Evolutionary conservation across 768 basidiomycete genomes (phyloP).

Genomic region (Cystobasidium tubakii): DNA sequence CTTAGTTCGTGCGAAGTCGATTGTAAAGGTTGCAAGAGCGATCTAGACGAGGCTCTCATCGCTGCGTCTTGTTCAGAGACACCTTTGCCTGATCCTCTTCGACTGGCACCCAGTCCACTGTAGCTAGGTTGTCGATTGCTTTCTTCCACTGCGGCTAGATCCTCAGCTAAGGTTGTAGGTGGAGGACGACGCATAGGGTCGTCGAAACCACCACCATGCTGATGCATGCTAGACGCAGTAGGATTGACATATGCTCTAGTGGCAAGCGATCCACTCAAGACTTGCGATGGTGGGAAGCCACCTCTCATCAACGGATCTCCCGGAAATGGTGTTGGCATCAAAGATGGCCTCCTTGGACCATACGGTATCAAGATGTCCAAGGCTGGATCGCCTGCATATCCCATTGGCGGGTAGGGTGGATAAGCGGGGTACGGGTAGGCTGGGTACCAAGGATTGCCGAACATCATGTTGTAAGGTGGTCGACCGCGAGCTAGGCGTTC

Average conservation of each 20-base stretch:
- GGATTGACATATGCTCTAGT: neutral
- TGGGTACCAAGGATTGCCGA: conserved; percentile 1
- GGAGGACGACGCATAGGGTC: neutral
- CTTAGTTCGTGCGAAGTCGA: neutral
- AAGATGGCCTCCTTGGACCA: neutral
- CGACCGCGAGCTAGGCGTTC: conserved; percentile 21
- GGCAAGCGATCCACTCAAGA: neutral
- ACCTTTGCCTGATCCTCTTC: neutral
- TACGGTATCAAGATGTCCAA: neutral
- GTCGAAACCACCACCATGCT: neutral
- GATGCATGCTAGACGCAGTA: neutral
- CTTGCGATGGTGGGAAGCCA: neutral
- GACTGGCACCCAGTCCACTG: neutral
- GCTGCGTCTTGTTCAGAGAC: neutral
- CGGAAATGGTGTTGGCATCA: neutral
- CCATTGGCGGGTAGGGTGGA: neutral
- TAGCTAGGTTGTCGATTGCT: neutral
- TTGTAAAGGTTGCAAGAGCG: neutral
- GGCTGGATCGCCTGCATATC: neutral
- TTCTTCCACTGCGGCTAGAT: neutral
- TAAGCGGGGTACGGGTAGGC: neutral
- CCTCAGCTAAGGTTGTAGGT: neutral
- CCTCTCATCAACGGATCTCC: neutral
- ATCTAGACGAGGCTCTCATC: neutral
- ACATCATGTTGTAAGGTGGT: conserved; percentile 8